Conservation (phyloP, 2,329 filamentous ascomycete species). For the Calcarisporium arbuscula region DNA sequence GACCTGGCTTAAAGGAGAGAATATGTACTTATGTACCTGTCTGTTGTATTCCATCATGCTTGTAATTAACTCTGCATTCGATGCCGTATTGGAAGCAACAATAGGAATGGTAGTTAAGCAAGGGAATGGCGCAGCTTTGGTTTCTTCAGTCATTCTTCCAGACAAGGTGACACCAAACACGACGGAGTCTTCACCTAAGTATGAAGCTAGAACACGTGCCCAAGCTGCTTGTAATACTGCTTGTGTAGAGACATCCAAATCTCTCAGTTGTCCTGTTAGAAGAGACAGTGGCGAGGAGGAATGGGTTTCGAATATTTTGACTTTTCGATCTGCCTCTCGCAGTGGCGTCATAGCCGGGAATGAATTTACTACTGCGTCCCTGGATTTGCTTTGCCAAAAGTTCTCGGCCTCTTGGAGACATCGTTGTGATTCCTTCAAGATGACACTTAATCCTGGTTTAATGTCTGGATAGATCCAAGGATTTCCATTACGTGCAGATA, state of each 20-base stretch:
- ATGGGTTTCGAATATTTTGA: no score
- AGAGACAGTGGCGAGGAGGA: no score
- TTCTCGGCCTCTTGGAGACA: constrained; percentile 27
- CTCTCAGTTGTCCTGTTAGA: no score
- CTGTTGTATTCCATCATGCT: constrained; percentile 61
- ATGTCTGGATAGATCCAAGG: constrained; percentile 16
- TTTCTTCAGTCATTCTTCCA: constrained; percentile 58
- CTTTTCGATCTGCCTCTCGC: constrained; percentile 26
- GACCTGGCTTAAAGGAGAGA: constrained; percentile 63
- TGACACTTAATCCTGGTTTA: constrained; percentile 31
- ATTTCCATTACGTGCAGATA: constrained; percentile 16
- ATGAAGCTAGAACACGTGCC: constrained; percentile 67
- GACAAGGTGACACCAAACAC: constrained; percentile 79
- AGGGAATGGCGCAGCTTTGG: constrained; percentile 60
- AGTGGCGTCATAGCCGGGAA: constrained; percentile 73
- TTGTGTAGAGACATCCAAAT: constrained; percentile 70
- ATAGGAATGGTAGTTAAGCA: constrained; percentile 79
- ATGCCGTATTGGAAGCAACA: constrained; percentile 46
- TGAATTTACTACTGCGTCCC: constrained; percentile 52
- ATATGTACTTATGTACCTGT: constrained; percentile 61
- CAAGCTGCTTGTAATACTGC: constrained; percentile 71
- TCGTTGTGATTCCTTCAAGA: constrained; percentile 28
- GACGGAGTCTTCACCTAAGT: constrained; percentile 66
- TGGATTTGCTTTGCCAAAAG: constrained; percentile 59
- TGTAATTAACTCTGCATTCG: constrained; percentile 51